Evolutionary conservation across 2,329 filamentous ascomycete species (phyloP).

Genomic region (Proliferodiscus dingleyae): DNA sequence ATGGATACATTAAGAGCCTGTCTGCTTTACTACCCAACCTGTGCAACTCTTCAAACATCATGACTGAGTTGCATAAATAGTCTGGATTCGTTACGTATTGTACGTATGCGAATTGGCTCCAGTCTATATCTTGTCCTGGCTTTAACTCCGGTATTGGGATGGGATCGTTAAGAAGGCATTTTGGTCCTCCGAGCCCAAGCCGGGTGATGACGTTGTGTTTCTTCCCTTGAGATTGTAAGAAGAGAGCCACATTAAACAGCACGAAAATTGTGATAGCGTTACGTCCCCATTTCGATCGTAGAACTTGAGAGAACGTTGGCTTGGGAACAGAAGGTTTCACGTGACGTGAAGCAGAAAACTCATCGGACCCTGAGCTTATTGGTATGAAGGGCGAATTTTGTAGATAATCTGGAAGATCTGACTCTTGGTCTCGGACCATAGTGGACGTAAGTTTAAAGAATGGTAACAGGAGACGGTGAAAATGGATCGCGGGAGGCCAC

Average conservation of each 20-base stretch:
- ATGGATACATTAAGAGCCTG: conserved; percentile 43
- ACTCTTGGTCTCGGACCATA: not conserved
- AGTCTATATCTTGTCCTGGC: too few relatives aligned
- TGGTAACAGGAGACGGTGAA: not conserved
- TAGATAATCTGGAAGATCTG: conserved; percentile 21
- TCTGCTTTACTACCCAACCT: conserved; percentile 40
- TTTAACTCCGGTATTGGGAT: conserved; percentile 3
- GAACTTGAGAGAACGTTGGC: conserved; percentile 34
- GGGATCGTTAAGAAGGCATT: conserved; percentile 12
- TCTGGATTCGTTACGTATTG: too few relatives aligned
- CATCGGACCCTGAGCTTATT: conserved; percentile 1
- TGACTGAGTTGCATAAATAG: too few relatives aligned
- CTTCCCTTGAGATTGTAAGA: not conserved
- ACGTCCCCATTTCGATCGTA: conserved; percentile 34
- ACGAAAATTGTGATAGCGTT: conserved; percentile 14
- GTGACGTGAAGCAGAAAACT: conserved; percentile 1
- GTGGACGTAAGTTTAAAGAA: not conserved
- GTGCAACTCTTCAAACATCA: too few relatives aligned
- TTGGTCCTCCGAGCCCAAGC: conserved; percentile 10
- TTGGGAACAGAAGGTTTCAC: conserved; percentile 4
- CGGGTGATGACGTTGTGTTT: not conserved
- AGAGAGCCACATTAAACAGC: conserved; percentile 6
- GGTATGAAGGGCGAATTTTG: conserved; percentile 26
- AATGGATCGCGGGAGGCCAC: not conserved
- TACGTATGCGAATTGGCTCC: too few relatives aligned